Base-by-base conservation (phyloP, 495 filamentous ascomycete genomes). In the Trichoderma reesei region DNA sequence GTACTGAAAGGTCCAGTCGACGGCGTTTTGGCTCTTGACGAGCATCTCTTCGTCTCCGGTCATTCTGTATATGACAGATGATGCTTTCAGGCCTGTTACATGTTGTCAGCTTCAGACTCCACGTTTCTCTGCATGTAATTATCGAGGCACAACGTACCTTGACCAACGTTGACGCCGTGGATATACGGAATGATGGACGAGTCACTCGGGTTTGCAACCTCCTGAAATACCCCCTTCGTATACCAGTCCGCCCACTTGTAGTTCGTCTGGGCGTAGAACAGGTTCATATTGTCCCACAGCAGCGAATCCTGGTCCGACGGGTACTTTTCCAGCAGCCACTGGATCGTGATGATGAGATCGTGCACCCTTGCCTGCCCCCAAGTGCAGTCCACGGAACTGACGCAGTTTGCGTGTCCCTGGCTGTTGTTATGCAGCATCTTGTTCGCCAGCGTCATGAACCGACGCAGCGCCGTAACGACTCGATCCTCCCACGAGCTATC, bases 251-350 rank as follows among this genome's bases (percentile, higher is more conserved):
- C 68, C 68, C 68, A 70, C 38, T 66, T 68, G 38, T 60, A 68
- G 38, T 63, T 31, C 31, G 59, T 70, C 63, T 68, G 66, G 13
- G 63, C 42, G 62, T 68, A 70, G n/a, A 70, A 66, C 66, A 70
- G 54, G 16, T 65, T 61, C 71, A 74, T 73, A 1, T 67, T 74
- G 20, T 74, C 71, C 71, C 71, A 71, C 39, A 74, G 65, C 37
- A 68, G 34, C n/a, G 65, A 41, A 10, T 70, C 68, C 48, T 72
- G 68, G 14, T 64, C 44, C 6, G 66, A 65, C 0, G 69, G 69
- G 61, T 74, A 66, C 8, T 80, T 69, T 64, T 84, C 82, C 54
- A 83, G 72, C 34, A 87, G 68, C 85, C 85, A 87, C 70, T 73
- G 72, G 20, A 73, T 60, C 0, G 72, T 65, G 46, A 73, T 71